Base-by-base conservation (phyloP, 2,329 filamentous ascomycete species). In the Tolypocladium ovalisporum region DNA sequence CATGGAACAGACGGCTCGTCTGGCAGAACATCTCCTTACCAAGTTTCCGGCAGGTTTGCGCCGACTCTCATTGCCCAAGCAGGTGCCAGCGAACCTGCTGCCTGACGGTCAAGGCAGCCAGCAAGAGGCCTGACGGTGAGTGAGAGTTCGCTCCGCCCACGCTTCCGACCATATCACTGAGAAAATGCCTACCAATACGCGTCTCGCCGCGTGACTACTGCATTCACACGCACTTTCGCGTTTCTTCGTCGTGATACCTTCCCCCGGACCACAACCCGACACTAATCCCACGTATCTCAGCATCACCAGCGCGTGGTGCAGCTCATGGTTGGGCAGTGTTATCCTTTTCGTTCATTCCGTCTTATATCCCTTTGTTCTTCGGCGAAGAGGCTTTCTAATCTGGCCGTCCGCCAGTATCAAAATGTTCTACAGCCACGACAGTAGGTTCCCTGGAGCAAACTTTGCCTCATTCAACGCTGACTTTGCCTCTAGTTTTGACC, bases 351-450 rank as follows among this genome's bases (percentile, higher is more conserved):
- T 42, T n/a, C 24, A 39, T 22, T 24, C 19, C 32, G 7, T 22
- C 15, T 15, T 44, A 1, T 22, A 19, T 19, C 37, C 2, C 22
- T 2, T 34, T 22, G 1, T 29, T 47, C 19, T 22, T 37, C 29
- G 24, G 17, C 34, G 15, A 12, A 27, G 7, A 13, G 17, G 9
- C 42, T 12, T n/a, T 24, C 12, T n/a, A 3, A 3, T 8, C 27
- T 2, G 6, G 8, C 19, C 27, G 17, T 22, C 35, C 19, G 35
- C 29, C 22, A 27, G 40, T 52, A 24, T 39, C 54, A 70, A 39
- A 64, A 97, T 97, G 92, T 97, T 97, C 70, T 97, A 96, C 76
- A 95, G 89, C 66, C 90, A 96, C 75, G 92, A 97, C 74, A 90
- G 93, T 94, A 77, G 68, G 86, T 39, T 34, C 2, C 10, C 15